Percentiles rank a stretch among this genome's conserved stretches.
phyloP scores from a whole-genome alignment of 2,329 filamentous ascomycete species.

The Taxawa tesnikishii region DNA sequence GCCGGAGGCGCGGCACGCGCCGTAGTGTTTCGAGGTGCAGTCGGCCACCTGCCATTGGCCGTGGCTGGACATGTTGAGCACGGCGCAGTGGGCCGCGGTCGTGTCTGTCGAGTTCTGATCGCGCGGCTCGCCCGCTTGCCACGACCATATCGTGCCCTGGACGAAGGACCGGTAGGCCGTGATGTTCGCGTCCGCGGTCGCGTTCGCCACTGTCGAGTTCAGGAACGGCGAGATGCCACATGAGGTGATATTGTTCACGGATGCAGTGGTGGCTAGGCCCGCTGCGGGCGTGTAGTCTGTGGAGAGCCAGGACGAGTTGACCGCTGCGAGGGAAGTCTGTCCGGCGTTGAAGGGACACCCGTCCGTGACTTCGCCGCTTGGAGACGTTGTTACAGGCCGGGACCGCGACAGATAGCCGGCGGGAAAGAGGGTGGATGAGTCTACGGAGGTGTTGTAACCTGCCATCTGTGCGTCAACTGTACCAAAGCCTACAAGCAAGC shows the following conservation, averaged over 20 bases:
- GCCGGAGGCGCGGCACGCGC: constrained; percentile 40
- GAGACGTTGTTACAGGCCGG: constrained; percentile 20
- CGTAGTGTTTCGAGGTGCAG: constrained; percentile 38
- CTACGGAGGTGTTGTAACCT: constrained; percentile 41
- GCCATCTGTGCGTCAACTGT: constrained; percentile 44
- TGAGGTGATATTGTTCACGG: constrained; percentile 29
- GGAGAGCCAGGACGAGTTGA: constrained; percentile 43
- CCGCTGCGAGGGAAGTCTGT: constrained; percentile 26
- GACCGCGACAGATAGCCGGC: constrained; percentile 29
- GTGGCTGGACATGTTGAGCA: constrained; percentile 32
- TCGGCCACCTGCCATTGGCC: constrained; percentile 48
- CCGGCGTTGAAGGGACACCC: constrained; percentile 43
- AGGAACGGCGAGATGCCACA: constrained; percentile 51
- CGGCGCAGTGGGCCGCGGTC: constrained; percentile 42
- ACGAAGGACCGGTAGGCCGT: constrained; percentile 39
- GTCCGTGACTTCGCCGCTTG: constrained; percentile 28
- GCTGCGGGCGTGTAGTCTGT: constrained; percentile 9
- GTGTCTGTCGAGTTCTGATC: constrained; percentile 23
- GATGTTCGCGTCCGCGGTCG: constrained; percentile 36
- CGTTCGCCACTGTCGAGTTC: constrained; percentile 41
- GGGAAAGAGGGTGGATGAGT: constrained; percentile 40
- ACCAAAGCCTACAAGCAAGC: constrained; percentile 45
- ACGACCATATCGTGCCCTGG: constrained; percentile 45
- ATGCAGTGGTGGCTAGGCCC: constrained; percentile 14
- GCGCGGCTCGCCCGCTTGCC: constrained; percentile 43